Conservation (phyloP, 495 filamentous ascomycete genomes). For the Oleoguttula mirabilis region DNA sequence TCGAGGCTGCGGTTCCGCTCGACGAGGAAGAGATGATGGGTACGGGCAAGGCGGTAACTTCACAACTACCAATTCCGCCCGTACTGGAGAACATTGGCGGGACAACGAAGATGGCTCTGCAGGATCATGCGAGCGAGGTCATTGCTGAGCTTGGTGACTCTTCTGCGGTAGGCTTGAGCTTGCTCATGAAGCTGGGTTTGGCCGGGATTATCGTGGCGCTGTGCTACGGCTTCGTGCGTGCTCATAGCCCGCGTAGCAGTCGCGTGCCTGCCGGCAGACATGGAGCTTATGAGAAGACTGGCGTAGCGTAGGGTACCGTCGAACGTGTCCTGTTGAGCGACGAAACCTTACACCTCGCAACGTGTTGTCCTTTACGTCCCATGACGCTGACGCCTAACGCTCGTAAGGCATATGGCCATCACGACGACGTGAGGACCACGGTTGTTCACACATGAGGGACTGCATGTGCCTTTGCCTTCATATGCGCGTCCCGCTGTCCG, state of each 20-base stretch:
- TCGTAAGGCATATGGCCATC: too few species aligned
- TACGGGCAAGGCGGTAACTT: background rate
- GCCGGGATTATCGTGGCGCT: constrained; percentile 1
- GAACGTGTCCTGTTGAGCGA: too few species aligned
- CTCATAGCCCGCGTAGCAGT: background rate
- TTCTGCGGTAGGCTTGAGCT: constrained; percentile 4
- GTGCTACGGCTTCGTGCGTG: constrained; percentile 7
- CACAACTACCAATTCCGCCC: background rate
- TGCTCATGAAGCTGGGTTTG: constrained; percentile 5
- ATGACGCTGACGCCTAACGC: too few species aligned
- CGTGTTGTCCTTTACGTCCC: too few species aligned
- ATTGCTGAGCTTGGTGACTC: constrained; percentile 1
- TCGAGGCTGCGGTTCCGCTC: constrained; percentile 16
- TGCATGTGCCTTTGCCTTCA: too few species aligned
- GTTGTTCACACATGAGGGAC: too few species aligned
- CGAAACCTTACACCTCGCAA: too few species aligned
- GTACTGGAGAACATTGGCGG: constrained; percentile 7
- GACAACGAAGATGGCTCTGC: constrained; percentile 1
- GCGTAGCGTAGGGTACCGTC: constrained; percentile 1
- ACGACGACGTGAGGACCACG: too few species aligned
- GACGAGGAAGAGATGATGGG: constrained; percentile 4
- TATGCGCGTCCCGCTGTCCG: too few species aligned
- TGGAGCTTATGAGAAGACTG: constrained; percentile 8
- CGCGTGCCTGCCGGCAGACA: constrained; percentile 1
- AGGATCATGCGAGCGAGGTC: constrained; percentile 10